These are phyloP conservation scores for Eutrema salsugineum DNA, from an alignment of 441 rosid species.

Conservation along the genomic window DNA sequence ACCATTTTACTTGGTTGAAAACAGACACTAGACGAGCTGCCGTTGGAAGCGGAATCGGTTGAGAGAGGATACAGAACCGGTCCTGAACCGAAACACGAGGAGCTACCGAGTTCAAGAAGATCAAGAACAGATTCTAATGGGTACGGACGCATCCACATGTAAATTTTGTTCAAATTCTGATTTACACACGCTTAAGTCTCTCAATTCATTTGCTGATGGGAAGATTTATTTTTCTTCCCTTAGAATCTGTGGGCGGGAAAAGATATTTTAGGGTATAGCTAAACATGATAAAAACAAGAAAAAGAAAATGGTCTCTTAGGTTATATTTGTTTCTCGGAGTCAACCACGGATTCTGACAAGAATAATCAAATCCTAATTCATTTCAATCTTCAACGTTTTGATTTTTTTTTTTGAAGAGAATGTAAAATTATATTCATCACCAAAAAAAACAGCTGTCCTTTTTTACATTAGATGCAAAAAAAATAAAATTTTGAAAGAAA, in stretches of 20 bases:
- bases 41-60: slow-evolving; percentile 85
- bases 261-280: neutral
- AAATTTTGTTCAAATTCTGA: neutral
- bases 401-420: no score
- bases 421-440: no score
- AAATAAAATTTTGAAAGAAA: no score
- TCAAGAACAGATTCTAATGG: slow-evolving; percentile 67
- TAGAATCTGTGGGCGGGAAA: neutral
- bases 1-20: neutral
- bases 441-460: no score
- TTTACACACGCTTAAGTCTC: neutral
- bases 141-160: slow-evolving; percentile 40
- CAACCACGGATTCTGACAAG: neutral
- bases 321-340: neutral
- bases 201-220: neutral
- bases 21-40: slow-evolving; percentile 90
- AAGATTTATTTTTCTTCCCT: neutral
- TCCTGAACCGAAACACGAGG: slow-evolving; percentile 69
- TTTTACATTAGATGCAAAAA: no score
- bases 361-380: neutral
- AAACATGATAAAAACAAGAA: neutral
- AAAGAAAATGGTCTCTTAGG: neutral
- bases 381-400: no score
- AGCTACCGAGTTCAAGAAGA: slow-evolving; percentile 46
- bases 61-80: slow-evolving; percentile 80